Percentiles rank a stretch among this genome's conserved stretches.
phyloP scores from a whole-genome alignment of 352 stramenopile species.

The Chrysophaeum taylorii region DNA sequence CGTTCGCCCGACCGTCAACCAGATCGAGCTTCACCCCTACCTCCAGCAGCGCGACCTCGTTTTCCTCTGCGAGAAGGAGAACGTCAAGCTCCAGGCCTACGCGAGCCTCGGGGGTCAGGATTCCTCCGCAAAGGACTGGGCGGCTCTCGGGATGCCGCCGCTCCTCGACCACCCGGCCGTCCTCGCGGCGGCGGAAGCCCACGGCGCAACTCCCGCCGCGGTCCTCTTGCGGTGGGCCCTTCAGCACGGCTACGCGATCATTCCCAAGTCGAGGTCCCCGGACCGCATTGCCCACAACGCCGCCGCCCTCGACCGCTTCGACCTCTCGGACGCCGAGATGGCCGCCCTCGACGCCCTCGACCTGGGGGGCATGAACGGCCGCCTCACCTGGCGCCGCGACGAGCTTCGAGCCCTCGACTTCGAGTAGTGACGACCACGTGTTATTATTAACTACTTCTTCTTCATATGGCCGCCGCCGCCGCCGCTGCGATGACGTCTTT shows the following conservation, averaged over 20 bases:
- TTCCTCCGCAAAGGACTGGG: constrained; percentile 37
- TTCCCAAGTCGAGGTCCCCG: constrained; percentile 45
- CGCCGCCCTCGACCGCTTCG: constrained; percentile 36
- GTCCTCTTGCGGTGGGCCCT: constrained; percentile 55
- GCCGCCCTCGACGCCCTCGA: constrained; percentile 36
- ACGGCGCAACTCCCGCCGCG: constrained; percentile 44
- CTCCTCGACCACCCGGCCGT: constrained; percentile 38
- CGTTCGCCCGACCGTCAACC: constrained; percentile 54
- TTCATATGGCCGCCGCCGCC: too few relatives aligned
- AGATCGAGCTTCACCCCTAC: constrained; percentile 64
- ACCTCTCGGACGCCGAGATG: constrained; percentile 43
- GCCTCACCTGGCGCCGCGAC: constrained; percentile 44
- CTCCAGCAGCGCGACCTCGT: constrained; percentile 50
- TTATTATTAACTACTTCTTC: neutral
- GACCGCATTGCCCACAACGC: constrained; percentile 47
- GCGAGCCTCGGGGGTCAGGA: constrained; percentile 52
- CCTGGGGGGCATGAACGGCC: constrained; percentile 16
- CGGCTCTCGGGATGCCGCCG: constrained; percentile 27
- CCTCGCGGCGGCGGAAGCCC: constrained; percentile 30
- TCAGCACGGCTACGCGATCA: constrained; percentile 41
- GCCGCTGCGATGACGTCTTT: too few relatives aligned
- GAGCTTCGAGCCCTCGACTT: constrained; percentile 41
- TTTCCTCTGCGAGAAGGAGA: constrained; percentile 44
- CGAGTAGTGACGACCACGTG: constrained; percentile 17
- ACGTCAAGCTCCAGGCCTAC: constrained; percentile 57